These are phyloP conservation scores for Xylaria sp. DNA, from an alignment of 2,329 filamentous ascomycete genomes.

Conservation along the genomic window DNA sequence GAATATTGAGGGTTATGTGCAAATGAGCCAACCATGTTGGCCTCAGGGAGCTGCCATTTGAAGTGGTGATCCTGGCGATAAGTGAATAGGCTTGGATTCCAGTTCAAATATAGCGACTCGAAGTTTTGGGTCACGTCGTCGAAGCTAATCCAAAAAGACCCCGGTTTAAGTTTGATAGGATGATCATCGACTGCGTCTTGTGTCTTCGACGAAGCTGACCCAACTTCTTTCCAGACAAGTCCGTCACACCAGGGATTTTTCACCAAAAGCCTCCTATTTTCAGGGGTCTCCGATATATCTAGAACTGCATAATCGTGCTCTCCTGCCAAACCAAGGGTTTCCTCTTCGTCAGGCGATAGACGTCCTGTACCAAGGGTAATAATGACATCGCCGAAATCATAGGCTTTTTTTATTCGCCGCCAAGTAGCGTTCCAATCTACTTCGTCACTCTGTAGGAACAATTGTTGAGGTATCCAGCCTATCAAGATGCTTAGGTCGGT, in stretches of 20 bases:
- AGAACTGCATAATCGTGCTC: conserved; percentile 96
- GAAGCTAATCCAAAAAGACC: conserved; percentile 94
- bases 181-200: conserved; percentile 37
- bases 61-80: conserved; percentile 92
- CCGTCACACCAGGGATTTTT: conserved; percentile 98
- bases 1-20: conserved; percentile 79
- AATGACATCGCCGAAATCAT: conserved; percentile 81
- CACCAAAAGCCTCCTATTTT: conserved; percentile 77
- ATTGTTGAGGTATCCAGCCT: conserved; percentile 96
- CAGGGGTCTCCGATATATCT: conserved; percentile 73
- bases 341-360: conserved; percentile 80
- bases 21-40: conserved; percentile 64
- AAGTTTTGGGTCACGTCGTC: conserved; percentile 92
- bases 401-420: conserved; percentile 79
- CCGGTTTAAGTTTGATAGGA: conserved; percentile 61
- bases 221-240: conserved; percentile 73
- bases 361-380: conserved; percentile 91
- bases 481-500: conserved; percentile 94
- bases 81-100: conserved; percentile 88
- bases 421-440: conserved; percentile 81
- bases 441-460: conserved; percentile 90
- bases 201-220: conserved; percentile 47
- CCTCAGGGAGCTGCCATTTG: conserved; percentile 73
- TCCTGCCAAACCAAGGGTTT: conserved; percentile 81
- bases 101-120: conserved; percentile 96